Base-by-base conservation (phyloP, 257 asterid genomes). In the Prunella vulgaris region DNA sequence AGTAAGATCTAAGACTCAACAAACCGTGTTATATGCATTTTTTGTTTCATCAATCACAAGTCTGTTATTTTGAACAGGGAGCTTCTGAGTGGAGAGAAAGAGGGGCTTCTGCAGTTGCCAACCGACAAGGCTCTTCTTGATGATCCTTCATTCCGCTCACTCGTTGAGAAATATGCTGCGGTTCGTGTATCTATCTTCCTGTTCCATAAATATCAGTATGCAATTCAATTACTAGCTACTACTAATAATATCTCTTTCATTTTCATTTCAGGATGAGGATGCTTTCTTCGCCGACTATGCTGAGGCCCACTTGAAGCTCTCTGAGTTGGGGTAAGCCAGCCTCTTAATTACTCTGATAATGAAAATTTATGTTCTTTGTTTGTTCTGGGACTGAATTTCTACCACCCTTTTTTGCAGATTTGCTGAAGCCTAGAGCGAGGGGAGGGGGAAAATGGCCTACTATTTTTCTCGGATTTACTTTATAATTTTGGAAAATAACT, bases 211-310 rank as follows among this genome's bases (percentile, higher is more conserved):
- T n/a, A 24, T 24, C 18, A 5, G 0, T 25, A 2, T 52, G 32
- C 4, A 0, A 44, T n/a, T 28, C 14, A 1, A n/a, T 48, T 49
- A 4, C 18, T 49, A 40, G 71, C n/a, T 9, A 5, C 1, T 59
- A 13, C n/a, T 9, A 5, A 1, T 59, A 13, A 18, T 46, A n/a
- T 46, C 5, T 12, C 52, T 66, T 59, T 57, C 12, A 38, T 8
- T 66, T 59, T 57, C 12, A 38, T 8, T 62, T 37, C 73, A 90
- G 97, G 96, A 87, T 60, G 97, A 91, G 82, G 97, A 91, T 79
- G 90, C 90, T 9, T 91, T 91, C 89, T 91, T 91, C 40, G 87
- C 88, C 0, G 95, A 89, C 28, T 89, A 91, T 57, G 89, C 95
- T 0, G 85, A 59, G 66, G 88, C 97, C 66, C 97, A 91, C 79